Evolutionary conservation across 805 yeast genomes (phyloP).

Genomic region (Nakazawaea populi): DNA sequence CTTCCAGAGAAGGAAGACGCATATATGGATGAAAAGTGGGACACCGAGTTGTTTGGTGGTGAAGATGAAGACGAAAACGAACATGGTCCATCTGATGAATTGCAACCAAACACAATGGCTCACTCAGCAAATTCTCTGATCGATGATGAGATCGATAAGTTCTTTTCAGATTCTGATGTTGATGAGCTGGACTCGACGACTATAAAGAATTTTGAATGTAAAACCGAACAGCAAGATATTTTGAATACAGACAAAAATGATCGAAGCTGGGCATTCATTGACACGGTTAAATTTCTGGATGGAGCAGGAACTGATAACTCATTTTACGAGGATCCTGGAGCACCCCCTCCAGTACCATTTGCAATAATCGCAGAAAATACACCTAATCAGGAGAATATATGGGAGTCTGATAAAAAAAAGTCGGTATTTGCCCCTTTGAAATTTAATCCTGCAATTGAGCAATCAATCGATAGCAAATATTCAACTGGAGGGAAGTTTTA

Average conservation of each 20-base stretch:
- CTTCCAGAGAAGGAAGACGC: slow-evolving; percentile 4
- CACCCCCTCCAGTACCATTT: slow-evolving; percentile 64
- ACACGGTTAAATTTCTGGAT: slow-evolving; percentile 41
- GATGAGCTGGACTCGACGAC: slow-evolving; percentile 7
- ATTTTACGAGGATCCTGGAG: slow-evolving; percentile 73
- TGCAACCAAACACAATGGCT: slow-evolving; percentile 10
- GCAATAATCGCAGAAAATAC: slow-evolving; percentile 33
- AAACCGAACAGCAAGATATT: slow-evolving; percentile 6
- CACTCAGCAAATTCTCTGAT: slow-evolving; percentile 22
- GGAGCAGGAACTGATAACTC: slow-evolving; percentile 21
- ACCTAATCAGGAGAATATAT: slow-evolving; percentile 14
- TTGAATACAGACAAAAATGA: slow-evolving; percentile 4
- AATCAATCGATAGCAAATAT: slow-evolving; percentile 79
- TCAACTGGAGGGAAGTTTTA: slow-evolving; percentile 88
- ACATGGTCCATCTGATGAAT: slow-evolving; percentile 11
- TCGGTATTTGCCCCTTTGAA: slow-evolving; percentile 79
- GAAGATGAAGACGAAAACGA: slow-evolving; percentile 12
- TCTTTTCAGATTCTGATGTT: slow-evolving; percentile 5
- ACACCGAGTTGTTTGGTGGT: slow-evolving; percentile 19
- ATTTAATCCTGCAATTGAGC: slow-evolving; percentile 74
- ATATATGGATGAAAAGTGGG: slow-evolving; percentile 5
- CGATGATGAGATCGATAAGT: slow-evolving; percentile 22
- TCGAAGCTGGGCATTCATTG: slow-evolving; percentile 4
- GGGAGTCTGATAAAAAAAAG: slow-evolving; percentile 26
- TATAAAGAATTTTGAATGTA: slow-evolving; percentile 10